Evolutionary conservation across 208 protist genomes (phyloP), one percentile per base, ranked within the genome.

Genomic region (Leishmania aethiopica): DNA sequence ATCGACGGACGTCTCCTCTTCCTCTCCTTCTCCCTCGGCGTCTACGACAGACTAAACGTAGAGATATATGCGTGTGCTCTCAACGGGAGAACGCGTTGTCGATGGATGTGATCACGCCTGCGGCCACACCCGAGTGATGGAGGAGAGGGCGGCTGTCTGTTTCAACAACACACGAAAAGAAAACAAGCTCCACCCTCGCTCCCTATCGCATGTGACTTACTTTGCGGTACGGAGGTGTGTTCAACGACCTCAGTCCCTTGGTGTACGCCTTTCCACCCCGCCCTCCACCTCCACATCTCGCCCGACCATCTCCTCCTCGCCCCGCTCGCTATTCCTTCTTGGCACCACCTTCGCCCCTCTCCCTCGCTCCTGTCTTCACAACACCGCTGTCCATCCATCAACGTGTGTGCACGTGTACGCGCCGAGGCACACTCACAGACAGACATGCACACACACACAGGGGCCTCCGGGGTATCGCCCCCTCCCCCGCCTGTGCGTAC

Each of bases 1-100:
- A 0, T 35, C 37, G 0, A 75, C 70, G 10, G 60, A 62, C 8
- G 71, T 82, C 28, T 85, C 78, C 2, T 75, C 78, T 35, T 86
- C 64, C 6, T 78, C 76, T 47, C 17, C 49, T 19, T n/a, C 49
- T 19, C 25, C 47, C 28, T 35, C 7, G 66, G 37, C 8, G 28
- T 55, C 70, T 25, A 28, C 13, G 53, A 40, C 10, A 47, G 40
- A 15, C 57, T 51, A 15, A 19, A 66, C 22, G n/a, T 10, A 51
- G 49, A 0, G 28, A 2, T 32, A 19, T n/a, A 10, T 28, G 70
- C 7, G 40, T 25, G 28, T 53, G 45, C 2, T 25, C 25, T 62
- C 57, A 32, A 32, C 0, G 40, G 40, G 40, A 25, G 40, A 42
- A 2, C 35, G 19, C 40, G 28, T 13, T 6, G 7, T 28, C 19